Base-by-base conservation (phyloP, 2,329 filamentous ascomycete species). In the Fusarium subglutinans region DNA sequence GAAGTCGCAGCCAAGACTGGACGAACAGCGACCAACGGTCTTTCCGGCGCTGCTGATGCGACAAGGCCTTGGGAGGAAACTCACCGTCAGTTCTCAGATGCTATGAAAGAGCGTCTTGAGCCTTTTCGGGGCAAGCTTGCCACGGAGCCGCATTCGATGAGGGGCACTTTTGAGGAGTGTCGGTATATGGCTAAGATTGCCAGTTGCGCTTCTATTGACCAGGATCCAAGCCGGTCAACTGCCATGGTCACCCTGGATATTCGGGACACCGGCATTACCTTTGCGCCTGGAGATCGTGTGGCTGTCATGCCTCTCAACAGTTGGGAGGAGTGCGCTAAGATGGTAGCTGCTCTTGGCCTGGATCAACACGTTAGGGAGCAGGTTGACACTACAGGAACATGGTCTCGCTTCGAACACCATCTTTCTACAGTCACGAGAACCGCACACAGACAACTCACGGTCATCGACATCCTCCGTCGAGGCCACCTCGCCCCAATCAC, bases 271-370 rank as follows among this genome's bases (percentile, higher is more conserved):
- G 87, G 87, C 2, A 86, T 89, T 50, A 88, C 87, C 0, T 89
- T 88, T 62, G 82, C 85, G 55, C 87, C 87, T 0, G 87, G 87
- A 0, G 87, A 89, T 59, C 83, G 87, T 10, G 81, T 89, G 11
- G 87, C 87, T 0, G 80, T 89, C 5, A 89, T 89, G 87, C 87
- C 87, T 0, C 82, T 89, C 22, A 89, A 89, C 63, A 84, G 81
- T 62, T 89, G 86, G 87, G 83, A 85, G 14, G 87, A 89, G 73
- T 88, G 86, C 57, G 87, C 87, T 24, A 89, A 89, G 70, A 85
- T 89, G 15, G 86, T 85, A 6, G 84, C 86, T 1, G 86, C 86
- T 1, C 81, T 89, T 3, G 87, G 87, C 0, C 80, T 89, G 0
- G 86, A 86, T 38, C 78, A 82, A 6, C 83, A 84, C 65, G 81